Evolutionary conservation across 306 rosid genomes (phyloP), one percentile per base, ranked within the genome.

Genomic region (Chamaecrista fasciculata): DNA sequence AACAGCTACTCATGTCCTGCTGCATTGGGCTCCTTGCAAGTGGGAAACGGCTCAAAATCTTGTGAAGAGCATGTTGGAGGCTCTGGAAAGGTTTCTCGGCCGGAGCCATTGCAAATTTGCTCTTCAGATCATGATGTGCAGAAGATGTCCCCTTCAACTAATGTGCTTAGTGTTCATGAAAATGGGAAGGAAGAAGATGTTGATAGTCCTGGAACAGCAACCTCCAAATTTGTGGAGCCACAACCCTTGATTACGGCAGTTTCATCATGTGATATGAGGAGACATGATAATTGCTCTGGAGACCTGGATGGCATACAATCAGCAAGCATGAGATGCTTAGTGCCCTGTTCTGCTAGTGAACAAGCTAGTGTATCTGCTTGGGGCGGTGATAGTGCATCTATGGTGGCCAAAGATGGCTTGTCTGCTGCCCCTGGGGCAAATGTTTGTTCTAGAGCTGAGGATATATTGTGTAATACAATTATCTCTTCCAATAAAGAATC

Each of bases 151-250:
- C 49, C 55, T 11, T 77, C 82, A 64, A 71, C 79, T 66, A 80
- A 83, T 43, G 64, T 76, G 65, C 78, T 47, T 20, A 83, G 71
- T 33, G 66, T 56, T 49, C 58, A 79, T 61, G 79, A 66, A 61
- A 70, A 70, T 73, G 73, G 31, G 8, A 85, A 84, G 74, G 97
- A 77, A 62, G 90, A 87, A 65, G 94, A 82, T 65, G 78, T 86
- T 71, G 99, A 94, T 78, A 89, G 97, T 79, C 97, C 95, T 65
- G 99, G 97, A 75, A 87, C 95, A 24, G 93, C 83, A 52, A 91
- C 93, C 2, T 95, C 97, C 8, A 87, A 91, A 74, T 83, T 91
- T 73, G 89, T 85, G 59, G 96, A 88, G 80, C 84, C 84, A n/a
- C 71, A 61, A 23, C 79, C 87, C n/a, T 59, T 68, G 67, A 50